Conservation (phyloP, 2,329 filamentous ascomycete genomes). For the Remersonia thermophila region DNA sequence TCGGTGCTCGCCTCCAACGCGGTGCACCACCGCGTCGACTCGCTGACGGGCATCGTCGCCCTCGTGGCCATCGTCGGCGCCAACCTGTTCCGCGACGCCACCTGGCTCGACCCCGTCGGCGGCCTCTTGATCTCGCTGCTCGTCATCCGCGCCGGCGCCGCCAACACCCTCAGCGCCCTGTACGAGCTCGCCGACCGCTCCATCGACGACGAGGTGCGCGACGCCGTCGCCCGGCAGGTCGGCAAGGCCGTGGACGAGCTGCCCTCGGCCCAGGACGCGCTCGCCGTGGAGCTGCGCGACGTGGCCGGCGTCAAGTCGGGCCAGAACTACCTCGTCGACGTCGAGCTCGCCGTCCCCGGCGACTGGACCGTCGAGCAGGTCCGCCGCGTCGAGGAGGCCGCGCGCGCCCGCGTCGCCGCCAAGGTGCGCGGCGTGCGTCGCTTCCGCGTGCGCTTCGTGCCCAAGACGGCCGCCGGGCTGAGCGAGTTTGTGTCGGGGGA, state of each 20-base stretch:
- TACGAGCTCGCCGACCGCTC: slow-evolving; percentile 84
- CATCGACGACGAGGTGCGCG: slow-evolving; percentile 73
- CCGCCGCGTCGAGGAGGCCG: slow-evolving; percentile 55
- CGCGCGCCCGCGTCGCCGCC: slow-evolving; percentile 60
- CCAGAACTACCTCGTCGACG: slow-evolving; percentile 87
- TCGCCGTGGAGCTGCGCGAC: slow-evolving; percentile 56
- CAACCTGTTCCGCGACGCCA: slow-evolving; percentile 71
- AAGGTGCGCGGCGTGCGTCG: slow-evolving; percentile 75
- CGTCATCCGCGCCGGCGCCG: slow-evolving; percentile 80
- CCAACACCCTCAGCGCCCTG: slow-evolving; percentile 71
- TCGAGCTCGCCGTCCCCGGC: slow-evolving; percentile 71
- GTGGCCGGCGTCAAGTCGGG: slow-evolving; percentile 89
- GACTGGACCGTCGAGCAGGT: slow-evolving; percentile 64
- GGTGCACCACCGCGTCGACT: slow-evolving; percentile 92
- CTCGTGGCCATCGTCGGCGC: slow-evolving; percentile 79
- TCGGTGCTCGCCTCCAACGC: slow-evolving; percentile 94
- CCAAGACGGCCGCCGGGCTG: slow-evolving; percentile 47
- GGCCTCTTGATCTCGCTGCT: slow-evolving; percentile 85
- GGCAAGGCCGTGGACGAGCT: slow-evolving; percentile 41
- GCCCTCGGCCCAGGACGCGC: slow-evolving; percentile 9
- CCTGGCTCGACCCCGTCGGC: slow-evolving; percentile 90
- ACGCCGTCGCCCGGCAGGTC: slow-evolving; percentile 55
- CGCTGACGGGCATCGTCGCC: slow-evolving; percentile 86
- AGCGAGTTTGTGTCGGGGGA: slow-evolving; percentile 69
- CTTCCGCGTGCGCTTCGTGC: slow-evolving; percentile 73